Conservation (phyloP, 1,284 basidiomycete species). For the Ganoderma leucocontextum region DNA sequence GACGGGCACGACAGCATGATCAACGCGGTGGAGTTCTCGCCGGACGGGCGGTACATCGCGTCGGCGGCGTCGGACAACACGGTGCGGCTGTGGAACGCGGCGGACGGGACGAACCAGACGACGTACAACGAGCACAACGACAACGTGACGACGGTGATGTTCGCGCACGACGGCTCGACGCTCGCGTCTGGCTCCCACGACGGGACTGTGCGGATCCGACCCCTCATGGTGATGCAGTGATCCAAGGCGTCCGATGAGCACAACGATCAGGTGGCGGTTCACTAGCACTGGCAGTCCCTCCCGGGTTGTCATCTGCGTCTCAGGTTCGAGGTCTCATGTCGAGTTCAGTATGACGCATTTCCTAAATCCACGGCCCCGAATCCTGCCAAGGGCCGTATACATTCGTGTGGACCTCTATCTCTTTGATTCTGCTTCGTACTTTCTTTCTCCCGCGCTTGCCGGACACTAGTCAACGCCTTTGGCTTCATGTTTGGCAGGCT, state of each 20-base stretch:
- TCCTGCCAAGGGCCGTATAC: too few relatives aligned
- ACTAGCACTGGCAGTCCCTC: constrained; percentile 40
- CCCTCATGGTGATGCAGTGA: not conserved
- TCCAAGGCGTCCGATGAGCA: constrained; percentile 22
- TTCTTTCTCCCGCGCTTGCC: too few relatives aligned
- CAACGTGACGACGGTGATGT: constrained; percentile 40
- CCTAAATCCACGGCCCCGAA: too few relatives aligned
- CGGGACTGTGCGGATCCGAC: constrained; percentile 36
- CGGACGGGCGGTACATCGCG: constrained; percentile 27
- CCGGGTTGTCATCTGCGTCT: constrained; percentile 44
- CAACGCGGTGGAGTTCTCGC: constrained; percentile 36
- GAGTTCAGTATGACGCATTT: too few relatives aligned
- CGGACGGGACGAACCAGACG: constrained; percentile 14
- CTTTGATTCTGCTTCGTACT: too few relatives aligned
- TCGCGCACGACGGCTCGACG: constrained; percentile 42
- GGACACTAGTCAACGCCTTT: too few relatives aligned
- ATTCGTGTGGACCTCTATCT: too few relatives aligned
- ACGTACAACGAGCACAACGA: constrained; percentile 30
- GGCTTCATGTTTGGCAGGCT: too few relatives aligned
- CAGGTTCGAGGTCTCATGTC: constrained; percentile 38
- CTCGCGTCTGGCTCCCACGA: constrained; percentile 48
- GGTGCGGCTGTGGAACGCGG: constrained; percentile 26
- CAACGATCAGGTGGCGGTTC: constrained; percentile 34
- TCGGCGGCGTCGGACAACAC: constrained; percentile 22
- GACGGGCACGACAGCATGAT: constrained; percentile 21